Percentiles rank a stretch among this genome's conserved stretches.
phyloP scores from a whole-genome alignment of 129 eudicot species.

The Centella asiatica region DNA sequence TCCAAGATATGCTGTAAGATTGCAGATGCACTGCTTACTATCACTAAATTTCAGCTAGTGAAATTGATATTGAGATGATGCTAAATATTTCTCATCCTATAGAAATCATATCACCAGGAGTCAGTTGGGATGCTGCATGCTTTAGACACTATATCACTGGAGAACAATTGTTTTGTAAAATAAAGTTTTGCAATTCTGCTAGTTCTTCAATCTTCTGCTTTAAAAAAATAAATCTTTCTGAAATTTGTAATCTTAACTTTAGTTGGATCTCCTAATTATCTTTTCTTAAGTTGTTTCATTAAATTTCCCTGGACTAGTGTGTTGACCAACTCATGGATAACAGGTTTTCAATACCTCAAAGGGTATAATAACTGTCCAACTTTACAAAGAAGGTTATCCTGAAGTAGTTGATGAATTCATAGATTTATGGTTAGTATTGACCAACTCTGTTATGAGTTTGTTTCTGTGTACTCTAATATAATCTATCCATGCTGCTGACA shows the following conservation, averaged over 20 bases:
- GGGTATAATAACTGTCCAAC: constrained; percentile 78
- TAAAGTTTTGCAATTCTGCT: no score
- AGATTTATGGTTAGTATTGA: constrained; percentile 53
- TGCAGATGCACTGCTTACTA: constrained; percentile 3
- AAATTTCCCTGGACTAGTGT: not conserved
- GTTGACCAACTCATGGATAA: constrained; percentile 9
- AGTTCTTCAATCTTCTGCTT: no score
- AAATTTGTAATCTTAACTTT: not conserved
- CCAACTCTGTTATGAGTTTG: constrained; percentile 6
- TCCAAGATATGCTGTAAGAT: constrained; percentile 96
- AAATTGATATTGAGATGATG: not conserved
- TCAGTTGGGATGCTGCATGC: constrained; percentile 2
- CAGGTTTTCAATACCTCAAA: constrained; percentile 83
- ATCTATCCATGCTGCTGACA: not conserved
- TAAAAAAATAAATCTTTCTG: no score
- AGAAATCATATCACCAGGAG: not conserved
- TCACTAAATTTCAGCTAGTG: not conserved
- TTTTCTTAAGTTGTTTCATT: not conserved
- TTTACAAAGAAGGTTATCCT: constrained; percentile 90
- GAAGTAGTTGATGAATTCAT: constrained; percentile 82
- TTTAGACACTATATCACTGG: not conserved
- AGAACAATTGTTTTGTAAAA: no score
- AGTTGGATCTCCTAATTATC: not conserved
- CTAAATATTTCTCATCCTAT: not conserved
- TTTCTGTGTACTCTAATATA: not conserved